phyloP scores from a whole-genome alignment of 2,329 filamentous ascomycete genomes.

The Knufia petricola region DNA sequence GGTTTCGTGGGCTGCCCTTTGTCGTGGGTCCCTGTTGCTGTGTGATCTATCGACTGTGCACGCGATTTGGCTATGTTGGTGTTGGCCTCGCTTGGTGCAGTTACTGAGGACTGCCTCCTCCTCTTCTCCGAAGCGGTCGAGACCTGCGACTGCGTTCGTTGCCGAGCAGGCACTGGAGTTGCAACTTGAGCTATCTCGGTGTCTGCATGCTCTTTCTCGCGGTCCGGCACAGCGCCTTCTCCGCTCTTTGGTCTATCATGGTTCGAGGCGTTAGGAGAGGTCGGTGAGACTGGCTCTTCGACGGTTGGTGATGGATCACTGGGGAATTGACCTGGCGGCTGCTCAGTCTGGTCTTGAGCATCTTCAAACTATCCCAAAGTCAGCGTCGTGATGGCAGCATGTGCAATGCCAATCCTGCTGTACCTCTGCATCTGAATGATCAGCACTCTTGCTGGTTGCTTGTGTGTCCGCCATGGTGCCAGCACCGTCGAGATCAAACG shows the following conservation, averaged over 20 bases:
- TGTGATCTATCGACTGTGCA: constrained; percentile 28
- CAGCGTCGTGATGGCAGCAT: background rate
- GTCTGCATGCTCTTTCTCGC: background rate
- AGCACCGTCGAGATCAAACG: background rate
- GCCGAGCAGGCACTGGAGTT: background rate
- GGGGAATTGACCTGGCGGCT: background rate
- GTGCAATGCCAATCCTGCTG: background rate
- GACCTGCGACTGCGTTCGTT: constrained; percentile 4
- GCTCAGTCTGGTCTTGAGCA: background rate
- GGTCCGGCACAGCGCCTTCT: background rate
- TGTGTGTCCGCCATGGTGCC: constrained; percentile 6
- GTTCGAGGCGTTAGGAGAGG: background rate
- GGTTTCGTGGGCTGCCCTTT: constrained; percentile 27
- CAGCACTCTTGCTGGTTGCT: constrained; percentile 3
- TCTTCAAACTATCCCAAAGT: constrained; percentile 7
- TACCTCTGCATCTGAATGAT: constrained; percentile 9
- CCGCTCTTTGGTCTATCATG: constrained; percentile 6
- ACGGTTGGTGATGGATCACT: background rate
- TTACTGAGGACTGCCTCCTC: constrained; percentile 2
- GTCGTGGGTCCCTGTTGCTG: constrained; percentile 27
- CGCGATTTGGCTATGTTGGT: constrained; percentile 22
- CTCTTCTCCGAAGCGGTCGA: constrained; percentile 5
- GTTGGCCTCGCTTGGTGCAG: background rate
- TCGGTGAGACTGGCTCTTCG: constrained; percentile 1
- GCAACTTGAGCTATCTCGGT: constrained; percentile 1